phyloP scores from a whole-genome alignment of 164 flowering plant genomes.

The Dillenia turbinata region DNA sequence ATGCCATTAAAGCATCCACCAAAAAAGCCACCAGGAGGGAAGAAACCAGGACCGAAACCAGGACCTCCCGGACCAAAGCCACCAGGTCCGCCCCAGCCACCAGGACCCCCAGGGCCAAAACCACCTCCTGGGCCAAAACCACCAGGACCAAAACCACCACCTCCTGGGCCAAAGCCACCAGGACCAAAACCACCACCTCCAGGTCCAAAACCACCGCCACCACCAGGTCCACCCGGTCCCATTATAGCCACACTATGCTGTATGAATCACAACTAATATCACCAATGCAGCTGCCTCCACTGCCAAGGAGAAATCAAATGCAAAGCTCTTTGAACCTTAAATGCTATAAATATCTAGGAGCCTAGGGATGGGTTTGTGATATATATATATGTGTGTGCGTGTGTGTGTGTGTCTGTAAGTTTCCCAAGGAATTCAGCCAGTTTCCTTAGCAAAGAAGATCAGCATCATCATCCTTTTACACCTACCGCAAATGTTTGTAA shows the following conservation, averaged over 20 bases:
- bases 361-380: background rate
- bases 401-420: background rate
- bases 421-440: background rate
- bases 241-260: background rate
- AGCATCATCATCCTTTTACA: background rate
- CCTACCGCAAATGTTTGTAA: background rate
- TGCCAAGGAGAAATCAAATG: background rate
- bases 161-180: background rate
- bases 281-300: background rate
- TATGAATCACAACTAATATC: background rate
- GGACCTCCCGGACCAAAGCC: conserved; percentile 3
- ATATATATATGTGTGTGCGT: background rate
- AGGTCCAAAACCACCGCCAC: background rate
- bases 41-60: conserved; percentile 23
- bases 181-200: background rate
- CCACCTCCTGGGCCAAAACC: conserved; percentile 4
- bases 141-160: conserved; percentile 1
- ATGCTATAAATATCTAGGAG: background rate
- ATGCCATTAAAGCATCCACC: conserved; percentile 36
- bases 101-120: background rate
- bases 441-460: conserved; percentile 2
- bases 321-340: too few relatives aligned
- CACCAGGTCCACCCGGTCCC: conserved; percentile 18
- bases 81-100: conserved; percentile 20
- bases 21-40: conserved; percentile 20